Evolutionary conservation across 176 grass and related monocot genomes (phyloP).

Genomic region (Triticum urartu): DNA sequence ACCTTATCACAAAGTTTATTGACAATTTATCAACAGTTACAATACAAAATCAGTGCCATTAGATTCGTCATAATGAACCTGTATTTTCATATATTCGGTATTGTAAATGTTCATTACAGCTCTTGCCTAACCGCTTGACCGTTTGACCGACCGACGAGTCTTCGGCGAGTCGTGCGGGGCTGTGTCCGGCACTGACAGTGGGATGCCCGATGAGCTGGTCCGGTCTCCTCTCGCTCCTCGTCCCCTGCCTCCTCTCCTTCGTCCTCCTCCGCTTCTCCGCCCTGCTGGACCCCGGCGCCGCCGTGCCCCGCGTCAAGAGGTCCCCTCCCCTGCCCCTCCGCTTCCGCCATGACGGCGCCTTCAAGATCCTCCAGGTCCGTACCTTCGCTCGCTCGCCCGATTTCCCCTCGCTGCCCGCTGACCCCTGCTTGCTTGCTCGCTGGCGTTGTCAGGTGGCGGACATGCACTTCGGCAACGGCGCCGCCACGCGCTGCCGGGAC

Average conservation of each 20-base stretch:
- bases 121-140: neutral
- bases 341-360: slow-evolving; percentile 70
- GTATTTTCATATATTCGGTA: too few species aligned
- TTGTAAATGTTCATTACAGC: too few species aligned
- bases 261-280: slow-evolving; percentile 42
- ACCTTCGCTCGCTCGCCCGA: neutral
- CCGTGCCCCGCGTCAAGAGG: slow-evolving; percentile 51
- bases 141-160: neutral
- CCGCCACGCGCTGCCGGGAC: slow-evolving; percentile 69
- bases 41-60: too few species aligned
- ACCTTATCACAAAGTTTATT: too few species aligned
- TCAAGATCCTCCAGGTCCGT: slow-evolving; percentile 84
- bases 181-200: neutral
- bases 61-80: too few species aligned
- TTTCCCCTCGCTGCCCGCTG: neutral
- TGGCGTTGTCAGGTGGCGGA: slow-evolving; percentile 68
- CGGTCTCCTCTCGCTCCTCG: slow-evolving; percentile 25
- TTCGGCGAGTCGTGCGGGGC: neutral
- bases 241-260: slow-evolving; percentile 33
- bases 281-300: slow-evolving; percentile 29
- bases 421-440: neutral
- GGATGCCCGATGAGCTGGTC: neutral
- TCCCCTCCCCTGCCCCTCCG: slow-evolving; percentile 60
- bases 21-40: too few species aligned
- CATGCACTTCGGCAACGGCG: slow-evolving; percentile 93